Base-by-base conservation (phyloP, 305 asterid species). In the Euphrasia arctica region DNA sequence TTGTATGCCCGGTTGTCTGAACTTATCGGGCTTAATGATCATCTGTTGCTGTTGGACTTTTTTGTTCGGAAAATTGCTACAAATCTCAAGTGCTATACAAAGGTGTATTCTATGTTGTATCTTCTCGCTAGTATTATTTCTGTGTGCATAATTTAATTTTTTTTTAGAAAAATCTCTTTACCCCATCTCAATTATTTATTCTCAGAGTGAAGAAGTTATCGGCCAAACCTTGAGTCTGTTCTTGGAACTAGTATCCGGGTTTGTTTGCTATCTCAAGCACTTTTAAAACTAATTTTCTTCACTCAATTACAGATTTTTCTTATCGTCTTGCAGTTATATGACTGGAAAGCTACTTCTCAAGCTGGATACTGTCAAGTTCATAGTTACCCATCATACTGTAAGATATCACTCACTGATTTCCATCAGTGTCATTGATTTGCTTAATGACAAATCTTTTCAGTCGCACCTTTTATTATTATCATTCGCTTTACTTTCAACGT, bases 211-310 rank as follows among this genome's bases (percentile, higher is more conserved):
- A 78, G 99, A 86, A 74, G 97, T 93, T 68, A 85, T 93, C 58
- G 95, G 82, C 72, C 99, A 93, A 71, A 88, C 97, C 61, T 75
- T 93, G 79, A 90, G 88, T 74, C 83, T 93, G 77, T 87, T 93
- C 82, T 79, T 86, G 83, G 99, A 90, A 82, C 86, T 93, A 79
- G 94, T 97, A 36, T 84, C 99, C 70, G 99, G 99, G 98, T 86
- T 71, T 64, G 91, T 78, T 57, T 60, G 42, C 42, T 36, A 5
- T 36, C 42, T 36, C 9, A 36, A 36, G 9, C 42, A 36, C 42
- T 36, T 36, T 36, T 8, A 36, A 36, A 45, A 34, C 64, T 63
- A 43, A 59, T 47, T 48, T 50, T 42, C 48, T 73, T 25, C 50
- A 64, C 60, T 58, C 55, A 47, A 52, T 62, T 41, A 57, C 34